These are phyloP conservation scores for Ustilago trichophora DNA, from an alignment of 1,284 basidiomycete genomes.

Conservation along the genomic window DNA sequence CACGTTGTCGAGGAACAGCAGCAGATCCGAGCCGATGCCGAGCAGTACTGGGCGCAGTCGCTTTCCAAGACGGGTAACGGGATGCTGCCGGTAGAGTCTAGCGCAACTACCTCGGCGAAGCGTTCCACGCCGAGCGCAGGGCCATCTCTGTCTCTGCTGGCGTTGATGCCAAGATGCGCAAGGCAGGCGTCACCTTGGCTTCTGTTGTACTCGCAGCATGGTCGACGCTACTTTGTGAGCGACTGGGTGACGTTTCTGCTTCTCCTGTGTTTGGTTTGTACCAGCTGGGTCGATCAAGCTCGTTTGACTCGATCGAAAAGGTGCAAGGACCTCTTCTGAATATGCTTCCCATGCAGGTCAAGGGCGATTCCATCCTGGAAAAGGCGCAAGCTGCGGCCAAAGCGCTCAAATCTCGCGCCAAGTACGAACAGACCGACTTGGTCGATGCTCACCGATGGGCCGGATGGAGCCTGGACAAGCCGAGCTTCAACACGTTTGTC, in stretches of 20 bases:
- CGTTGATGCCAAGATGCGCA: constrained; percentile 18
- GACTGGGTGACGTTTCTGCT: background rate
- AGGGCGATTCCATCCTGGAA: constrained; percentile 2
- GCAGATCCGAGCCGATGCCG: background rate
- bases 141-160: constrained; percentile 3
- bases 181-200: constrained; percentile 26
- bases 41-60: constrained; percentile 28
- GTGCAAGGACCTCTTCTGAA: constrained; percentile 50
- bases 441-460: constrained; percentile 30
- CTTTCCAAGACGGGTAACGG: constrained; percentile 5
- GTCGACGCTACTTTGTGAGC: constrained; percentile 33
- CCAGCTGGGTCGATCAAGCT: constrained; percentile 43
- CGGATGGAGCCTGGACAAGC: constrained; percentile 3
- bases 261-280: constrained; percentile 49
- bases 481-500: constrained; percentile 44
- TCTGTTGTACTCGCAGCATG: constrained; percentile 47
- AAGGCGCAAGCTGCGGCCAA: constrained; percentile 8
- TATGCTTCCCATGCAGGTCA: constrained; percentile 45
- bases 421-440: constrained; percentile 44
- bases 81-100: background rate
- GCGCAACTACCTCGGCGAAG: background rate
- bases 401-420: constrained; percentile 17
- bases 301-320: constrained; percentile 37
- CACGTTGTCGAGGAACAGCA: constrained; percentile 11
- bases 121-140: constrained; percentile 12